Conservation (phyloP, 208 protist genomes). For the Trypanosoma boissoni region DNA sequence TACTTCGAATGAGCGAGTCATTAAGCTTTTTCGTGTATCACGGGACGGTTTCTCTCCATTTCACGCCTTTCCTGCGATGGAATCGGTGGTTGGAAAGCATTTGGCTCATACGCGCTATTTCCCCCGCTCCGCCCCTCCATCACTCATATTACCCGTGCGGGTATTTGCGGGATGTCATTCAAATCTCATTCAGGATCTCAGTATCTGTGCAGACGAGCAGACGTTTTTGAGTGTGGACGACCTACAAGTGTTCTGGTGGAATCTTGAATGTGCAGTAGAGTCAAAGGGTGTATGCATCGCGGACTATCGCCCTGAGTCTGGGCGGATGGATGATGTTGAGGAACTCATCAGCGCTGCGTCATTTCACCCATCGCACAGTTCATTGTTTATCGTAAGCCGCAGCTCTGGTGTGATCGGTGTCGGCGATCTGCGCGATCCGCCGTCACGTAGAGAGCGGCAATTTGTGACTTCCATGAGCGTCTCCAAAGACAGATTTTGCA, state of each 20-base stretch:
- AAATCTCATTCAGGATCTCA: slow-evolving; percentile 76
- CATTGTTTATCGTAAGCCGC: slow-evolving; percentile 75
- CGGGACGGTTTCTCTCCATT: slow-evolving; percentile 75
- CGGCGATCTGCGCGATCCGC: slow-evolving; percentile 79
- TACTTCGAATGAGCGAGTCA: slow-evolving; percentile 81
- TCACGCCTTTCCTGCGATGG: slow-evolving; percentile 71
- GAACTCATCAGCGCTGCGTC: slow-evolving; percentile 75
- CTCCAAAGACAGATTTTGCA: slow-evolving; percentile 5
- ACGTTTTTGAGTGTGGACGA: slow-evolving; percentile 89
- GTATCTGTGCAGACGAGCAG: slow-evolving; percentile 65
- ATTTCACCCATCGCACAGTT: slow-evolving; percentile 83
- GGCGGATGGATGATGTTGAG: slow-evolving; percentile 71
- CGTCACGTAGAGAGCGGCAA: slow-evolving; percentile 55
- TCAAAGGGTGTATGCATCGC: slow-evolving; percentile 75
- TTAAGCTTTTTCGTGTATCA: slow-evolving; percentile 85
- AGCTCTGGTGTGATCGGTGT: slow-evolving; percentile 83
- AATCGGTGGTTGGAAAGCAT: slow-evolving; percentile 42
- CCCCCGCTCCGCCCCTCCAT: slow-evolving; percentile 48
- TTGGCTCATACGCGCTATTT: slow-evolving; percentile 64
- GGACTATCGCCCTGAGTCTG: slow-evolving; percentile 59
- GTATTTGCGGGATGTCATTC: slow-evolving; percentile 63
- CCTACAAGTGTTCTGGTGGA: slow-evolving; percentile 89
- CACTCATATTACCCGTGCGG: slow-evolving; percentile 64
- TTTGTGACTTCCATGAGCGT: slow-evolving; percentile 70
- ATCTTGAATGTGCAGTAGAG: slow-evolving; percentile 63